Percentiles rank a stretch among this genome's conserved stretches.
Conservation (phyloP, 257 asterid species). For the Penstemon barbatus region DNA sequence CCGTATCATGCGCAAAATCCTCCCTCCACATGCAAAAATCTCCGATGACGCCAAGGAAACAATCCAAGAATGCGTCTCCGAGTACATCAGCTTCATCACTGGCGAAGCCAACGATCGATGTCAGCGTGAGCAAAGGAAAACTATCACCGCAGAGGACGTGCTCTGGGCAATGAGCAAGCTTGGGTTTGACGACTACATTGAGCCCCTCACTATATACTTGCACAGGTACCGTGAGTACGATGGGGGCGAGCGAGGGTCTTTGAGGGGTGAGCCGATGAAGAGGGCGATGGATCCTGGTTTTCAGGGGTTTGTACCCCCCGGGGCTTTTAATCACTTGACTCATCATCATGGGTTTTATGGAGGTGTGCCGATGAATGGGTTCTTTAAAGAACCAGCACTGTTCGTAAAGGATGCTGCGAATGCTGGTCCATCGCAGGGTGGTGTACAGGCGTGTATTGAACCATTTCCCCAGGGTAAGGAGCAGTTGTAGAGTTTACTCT, state of each 20-base stretch:
- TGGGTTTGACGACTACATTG: constrained; percentile 83
- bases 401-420: constrained; percentile 44
- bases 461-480: constrained; percentile 54
- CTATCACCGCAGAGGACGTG: constrained; percentile 89
- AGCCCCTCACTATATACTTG: constrained; percentile 81
- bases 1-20: constrained; percentile 83
- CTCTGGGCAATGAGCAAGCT: constrained; percentile 98
- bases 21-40: constrained; percentile 85
- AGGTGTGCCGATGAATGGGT: constrained; percentile 49
- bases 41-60: constrained; percentile 97
- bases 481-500: constrained; percentile 33
- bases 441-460: constrained; percentile 33
- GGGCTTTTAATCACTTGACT: constrained; percentile 47
- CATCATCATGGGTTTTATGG: constrained; percentile 55
- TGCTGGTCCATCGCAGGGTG: constrained; percentile 53
- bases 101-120: constrained; percentile 94
- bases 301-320: constrained; percentile 35
- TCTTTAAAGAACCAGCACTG: neutral
- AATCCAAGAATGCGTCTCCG: constrained; percentile 90
- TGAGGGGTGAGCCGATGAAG: constrained; percentile 61
- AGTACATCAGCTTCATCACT: constrained; percentile 90
- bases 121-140: constrained; percentile 94
- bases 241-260: constrained; percentile 68
- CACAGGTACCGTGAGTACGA: constrained; percentile 78
- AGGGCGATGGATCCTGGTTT: constrained; percentile 45